Evolutionary conservation across 495 filamentous ascomycete genomes (phyloP).

Genomic region (Hypomontagnella monticulosa): DNA sequence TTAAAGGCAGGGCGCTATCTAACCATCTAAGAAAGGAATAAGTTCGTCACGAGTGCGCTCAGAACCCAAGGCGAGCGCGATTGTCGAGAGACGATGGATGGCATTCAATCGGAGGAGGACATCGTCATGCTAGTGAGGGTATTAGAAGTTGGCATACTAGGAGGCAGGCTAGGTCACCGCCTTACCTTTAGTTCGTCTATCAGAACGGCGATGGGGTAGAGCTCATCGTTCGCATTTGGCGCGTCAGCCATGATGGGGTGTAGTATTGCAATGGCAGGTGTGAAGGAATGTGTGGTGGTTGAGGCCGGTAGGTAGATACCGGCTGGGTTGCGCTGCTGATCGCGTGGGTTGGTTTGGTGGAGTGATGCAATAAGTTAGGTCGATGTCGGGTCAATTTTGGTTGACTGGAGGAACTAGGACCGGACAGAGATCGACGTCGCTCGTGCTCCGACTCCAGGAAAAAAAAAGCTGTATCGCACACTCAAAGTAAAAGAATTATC

Average conservation of each 20-base stretch:
- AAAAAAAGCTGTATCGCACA: slow-evolving; percentile 11
- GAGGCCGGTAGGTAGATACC: slow-evolving; percentile 24
- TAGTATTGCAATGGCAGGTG: slow-evolving; percentile 22
- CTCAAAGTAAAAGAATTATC: slow-evolving; percentile 12
- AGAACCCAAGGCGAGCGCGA: slow-evolving; percentile 92
- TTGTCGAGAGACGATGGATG: slow-evolving; percentile 96
- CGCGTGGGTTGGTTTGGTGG: slow-evolving; percentile 39
- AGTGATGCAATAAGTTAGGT: slow-evolving; percentile 44
- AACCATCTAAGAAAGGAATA: slow-evolving; percentile 98
- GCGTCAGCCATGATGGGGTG: slow-evolving; percentile 64
- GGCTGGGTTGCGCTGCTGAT: slow-evolving; percentile 32
- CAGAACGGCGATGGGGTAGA: slow-evolving; percentile 98
- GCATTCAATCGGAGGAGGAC: slow-evolving; percentile 97
- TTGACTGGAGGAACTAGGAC: slow-evolving; percentile 12
- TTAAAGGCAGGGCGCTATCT: slow-evolving; percentile 39
- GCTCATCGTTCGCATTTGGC: slow-evolving; percentile 81
- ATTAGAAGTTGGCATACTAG: slow-evolving; percentile 28
- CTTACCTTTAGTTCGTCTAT: slow-evolving; percentile 98
- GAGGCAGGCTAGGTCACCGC: slow-evolving; percentile 33
- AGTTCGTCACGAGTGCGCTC: slow-evolving; percentile 97
- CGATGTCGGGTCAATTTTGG: slow-evolving; percentile 43
- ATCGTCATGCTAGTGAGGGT: slow-evolving; percentile 83
- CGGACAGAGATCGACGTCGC: slow-evolving; percentile 33
- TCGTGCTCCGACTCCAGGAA: slow-evolving; percentile 30
- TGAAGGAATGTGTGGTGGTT: not conserved